These are phyloP conservation scores for Selaginella moellendorffii DNA, from an alignment of 75 land plant species.

Conservation along the genomic window DNA sequence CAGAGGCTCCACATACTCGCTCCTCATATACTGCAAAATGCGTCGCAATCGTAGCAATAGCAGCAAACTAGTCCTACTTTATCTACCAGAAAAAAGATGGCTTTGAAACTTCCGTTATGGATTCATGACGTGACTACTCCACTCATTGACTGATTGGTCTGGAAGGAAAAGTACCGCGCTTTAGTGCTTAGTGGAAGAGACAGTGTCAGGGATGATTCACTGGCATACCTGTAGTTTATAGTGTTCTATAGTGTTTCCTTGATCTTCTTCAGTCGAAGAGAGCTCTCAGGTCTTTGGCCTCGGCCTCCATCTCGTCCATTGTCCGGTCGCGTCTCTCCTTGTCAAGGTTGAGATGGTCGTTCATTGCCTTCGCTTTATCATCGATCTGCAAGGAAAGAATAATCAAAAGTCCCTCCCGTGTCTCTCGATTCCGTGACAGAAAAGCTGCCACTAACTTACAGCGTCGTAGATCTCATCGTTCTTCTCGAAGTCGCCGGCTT, in stretches of 20 bases:
- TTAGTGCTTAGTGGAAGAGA: not conserved
- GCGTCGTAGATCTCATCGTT: slow-evolving; percentile 90
- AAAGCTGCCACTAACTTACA: slow-evolving; percentile 22
- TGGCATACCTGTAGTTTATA: too few relatives aligned
- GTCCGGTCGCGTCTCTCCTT: slow-evolving; percentile 71
- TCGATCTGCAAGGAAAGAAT: not conserved
- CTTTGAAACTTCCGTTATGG: not conserved
- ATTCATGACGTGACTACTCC: not conserved
- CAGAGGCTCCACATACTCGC: too few relatives aligned
- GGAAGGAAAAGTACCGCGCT: not conserved
- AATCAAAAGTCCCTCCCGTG: slow-evolving; percentile 49
- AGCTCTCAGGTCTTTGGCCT: slow-evolving; percentile 54
- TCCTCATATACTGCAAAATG: too few relatives aligned
- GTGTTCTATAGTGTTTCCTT: too few relatives aligned
- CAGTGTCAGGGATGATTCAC: too few relatives aligned
- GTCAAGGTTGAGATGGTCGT: slow-evolving; percentile 49
- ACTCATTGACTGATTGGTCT: too few relatives aligned
- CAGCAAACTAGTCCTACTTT: not conserved
- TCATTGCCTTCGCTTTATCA: slow-evolving; percentile 20
- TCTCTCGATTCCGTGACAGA: slow-evolving; percentile 24
- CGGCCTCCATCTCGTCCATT: slow-evolving; percentile 64
- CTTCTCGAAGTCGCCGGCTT: slow-evolving; percentile 57
- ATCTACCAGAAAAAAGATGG: not conserved
- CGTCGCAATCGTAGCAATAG: not conserved
- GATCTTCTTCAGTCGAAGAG: slow-evolving; percentile 30